A percentile compares a stretch with the other conserved stretches of the same genome.
Evolutionary conservation across 2,329 filamentous ascomycete genomes (phyloP).

Genomic region (Aureobasidium sp.): DNA sequence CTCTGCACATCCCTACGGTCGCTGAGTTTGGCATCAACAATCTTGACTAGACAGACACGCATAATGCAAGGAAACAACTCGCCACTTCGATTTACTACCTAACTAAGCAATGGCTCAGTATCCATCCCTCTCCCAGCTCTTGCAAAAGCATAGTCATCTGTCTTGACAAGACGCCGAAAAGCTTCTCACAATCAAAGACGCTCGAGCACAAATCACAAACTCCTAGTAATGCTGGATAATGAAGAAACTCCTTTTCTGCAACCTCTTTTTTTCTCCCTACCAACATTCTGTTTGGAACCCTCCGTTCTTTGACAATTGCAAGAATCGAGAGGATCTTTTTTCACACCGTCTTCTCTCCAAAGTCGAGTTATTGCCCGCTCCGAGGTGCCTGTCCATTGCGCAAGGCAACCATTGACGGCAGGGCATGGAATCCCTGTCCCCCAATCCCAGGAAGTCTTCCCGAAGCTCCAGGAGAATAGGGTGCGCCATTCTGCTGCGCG

Average conservation of each 20-base stretch:
- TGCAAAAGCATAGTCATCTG: neutral
- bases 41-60: no score
- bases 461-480: neutral
- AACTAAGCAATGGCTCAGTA: neutral
- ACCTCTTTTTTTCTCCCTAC: neutral
- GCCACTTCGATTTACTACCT: neutral
- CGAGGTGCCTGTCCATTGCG: neutral
- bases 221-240: neutral
- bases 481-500: neutral
- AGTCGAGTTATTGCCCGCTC: neutral
- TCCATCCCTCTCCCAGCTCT: neutral
- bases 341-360: neutral
- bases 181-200: neutral
- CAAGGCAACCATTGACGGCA: constrained; percentile 4
- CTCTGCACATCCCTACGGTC: no score
- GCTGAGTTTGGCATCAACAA: no score
- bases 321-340: neutral
- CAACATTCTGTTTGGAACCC: neutral
- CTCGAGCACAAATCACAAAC: neutral
- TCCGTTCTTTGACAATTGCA: neutral
- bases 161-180: neutral
- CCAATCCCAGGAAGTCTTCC: constrained; percentile 1
- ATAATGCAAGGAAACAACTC: neutral
- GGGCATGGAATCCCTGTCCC: neutral
- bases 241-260: neutral